These are phyloP conservation scores for Penicillium frequentans DNA, from an alignment of 2,329 filamentous ascomycete genomes.

Conservation along the genomic window DNA sequence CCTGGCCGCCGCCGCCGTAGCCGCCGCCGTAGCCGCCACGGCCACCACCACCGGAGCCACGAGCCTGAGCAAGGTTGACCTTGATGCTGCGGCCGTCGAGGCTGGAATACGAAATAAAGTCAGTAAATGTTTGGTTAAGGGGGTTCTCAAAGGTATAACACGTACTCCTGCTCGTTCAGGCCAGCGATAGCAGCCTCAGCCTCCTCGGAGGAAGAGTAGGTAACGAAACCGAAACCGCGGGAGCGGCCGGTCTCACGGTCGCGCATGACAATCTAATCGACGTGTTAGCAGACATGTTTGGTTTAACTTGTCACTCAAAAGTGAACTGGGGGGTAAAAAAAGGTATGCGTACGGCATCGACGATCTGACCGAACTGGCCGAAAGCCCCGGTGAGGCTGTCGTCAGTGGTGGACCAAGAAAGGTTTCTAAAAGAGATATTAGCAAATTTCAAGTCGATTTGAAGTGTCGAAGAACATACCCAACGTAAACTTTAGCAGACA, in stretches of 20 bases:
- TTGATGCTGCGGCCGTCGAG: conserved; percentile 15
- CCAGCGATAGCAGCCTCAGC: conserved; percentile 12
- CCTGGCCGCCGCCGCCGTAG: background rate
- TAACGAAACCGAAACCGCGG: conserved; percentile 21
- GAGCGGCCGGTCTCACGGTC: conserved; percentile 18
- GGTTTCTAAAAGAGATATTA: conserved; percentile 4
- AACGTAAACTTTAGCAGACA: conserved; percentile 17
- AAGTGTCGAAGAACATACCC: conserved; percentile 2
- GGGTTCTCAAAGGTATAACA: background rate
- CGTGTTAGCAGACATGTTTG: background rate
- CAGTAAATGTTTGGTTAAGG: background rate
- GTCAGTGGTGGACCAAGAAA: conserved; percentile 14
- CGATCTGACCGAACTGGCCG: conserved; percentile 8
- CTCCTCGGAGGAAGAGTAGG: conserved; percentile 11
- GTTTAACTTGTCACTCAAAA: background rate
- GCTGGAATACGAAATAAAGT: background rate
- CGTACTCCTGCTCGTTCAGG: conserved; percentile 14
- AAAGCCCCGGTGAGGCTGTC: conserved; percentile 9
- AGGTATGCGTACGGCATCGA: conserved; percentile 8
- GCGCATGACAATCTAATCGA: conserved; percentile 11
- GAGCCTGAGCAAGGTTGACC: conserved; percentile 15
- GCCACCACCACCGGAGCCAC: background rate
- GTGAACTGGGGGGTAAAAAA: background rate
- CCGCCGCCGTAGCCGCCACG: conserved; percentile 5
- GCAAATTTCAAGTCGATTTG: background rate